A percentile compares a stretch with the other conserved stretches of the same genome.
Evolutionary conservation across 1,139 yeast genomes (phyloP).

Genomic region (Hyphopichia khmerensis): DNA sequence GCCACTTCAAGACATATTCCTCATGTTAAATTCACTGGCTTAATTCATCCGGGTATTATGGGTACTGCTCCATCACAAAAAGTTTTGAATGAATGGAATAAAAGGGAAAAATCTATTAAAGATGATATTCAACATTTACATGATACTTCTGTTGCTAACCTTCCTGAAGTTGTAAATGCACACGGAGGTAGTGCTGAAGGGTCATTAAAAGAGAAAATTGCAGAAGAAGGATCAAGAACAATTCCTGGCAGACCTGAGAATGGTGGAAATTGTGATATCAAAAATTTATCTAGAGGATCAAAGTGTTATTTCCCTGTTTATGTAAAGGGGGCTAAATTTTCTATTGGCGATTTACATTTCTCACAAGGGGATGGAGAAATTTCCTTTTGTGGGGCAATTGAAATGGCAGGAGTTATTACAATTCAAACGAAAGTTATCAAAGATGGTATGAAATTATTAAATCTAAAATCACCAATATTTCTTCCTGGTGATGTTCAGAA

Average conservation of each 20-base stretch:
- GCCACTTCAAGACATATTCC: conserved; percentile 50
- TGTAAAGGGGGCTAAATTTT: conserved; percentile 46
- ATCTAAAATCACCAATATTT: conserved; percentile 45
- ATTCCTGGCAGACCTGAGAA: conserved; percentile 53
- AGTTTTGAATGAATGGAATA: conserved; percentile 43
- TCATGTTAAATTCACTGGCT: conserved; percentile 41
- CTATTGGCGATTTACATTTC: conserved; percentile 50
- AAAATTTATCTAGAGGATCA: conserved; percentile 48
- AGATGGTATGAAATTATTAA: conserved; percentile 37
- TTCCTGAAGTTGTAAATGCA: conserved; percentile 35
- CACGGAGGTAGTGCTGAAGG: conserved; percentile 36
- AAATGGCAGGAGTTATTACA: conserved; percentile 50
- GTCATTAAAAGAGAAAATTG: conserved; percentile 25
- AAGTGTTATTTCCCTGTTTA: conserved; percentile 48
- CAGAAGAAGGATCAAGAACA: conserved; percentile 46
- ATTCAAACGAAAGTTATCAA: conserved; percentile 38
- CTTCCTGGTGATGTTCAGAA: conserved; percentile 49
- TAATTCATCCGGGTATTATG: conserved; percentile 50
- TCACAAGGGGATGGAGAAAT: conserved; percentile 55
- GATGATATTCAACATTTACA: conserved; percentile 26
- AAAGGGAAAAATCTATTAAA: conserved; percentile 34
- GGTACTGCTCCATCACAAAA: conserved; percentile 49
- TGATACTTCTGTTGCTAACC: conserved; percentile 38
- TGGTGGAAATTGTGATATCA: conserved; percentile 54
- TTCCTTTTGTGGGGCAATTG: conserved; percentile 54